Evolutionary conservation across 805 yeast species (phyloP).

Genomic region (Saccharomyces jurei): DNA sequence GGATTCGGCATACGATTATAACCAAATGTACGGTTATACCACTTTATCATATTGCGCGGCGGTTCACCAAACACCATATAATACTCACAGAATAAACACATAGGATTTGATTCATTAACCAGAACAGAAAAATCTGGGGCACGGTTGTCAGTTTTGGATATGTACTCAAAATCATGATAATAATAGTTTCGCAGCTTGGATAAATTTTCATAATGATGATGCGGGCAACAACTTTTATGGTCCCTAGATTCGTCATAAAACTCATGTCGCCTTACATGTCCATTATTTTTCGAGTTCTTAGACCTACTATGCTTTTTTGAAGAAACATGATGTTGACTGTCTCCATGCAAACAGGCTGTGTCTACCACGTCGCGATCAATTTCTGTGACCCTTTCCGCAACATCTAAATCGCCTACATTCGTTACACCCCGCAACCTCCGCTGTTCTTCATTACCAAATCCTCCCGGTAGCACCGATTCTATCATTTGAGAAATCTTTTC

Average conservation of each 20-base stretch:
- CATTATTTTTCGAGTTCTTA: not conserved
- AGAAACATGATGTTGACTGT: not conserved
- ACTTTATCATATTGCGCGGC: conserved; percentile 43
- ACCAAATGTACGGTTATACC: conserved; percentile 35
- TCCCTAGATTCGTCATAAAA: not conserved
- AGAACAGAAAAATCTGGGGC: conserved; percentile 23
- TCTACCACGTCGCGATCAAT: not conserved
- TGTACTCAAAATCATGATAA: conserved; percentile 16
- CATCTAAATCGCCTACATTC: conserved; percentile 19
- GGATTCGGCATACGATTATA: conserved; percentile 16
- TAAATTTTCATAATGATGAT: conserved; percentile 4
- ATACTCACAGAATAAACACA: conserved; percentile 47
- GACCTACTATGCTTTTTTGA: not conserved
- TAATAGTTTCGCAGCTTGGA: conserved; percentile 6
- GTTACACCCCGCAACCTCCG: conserved; percentile 23
- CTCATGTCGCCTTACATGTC: not conserved
- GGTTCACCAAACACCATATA: conserved; percentile 43
- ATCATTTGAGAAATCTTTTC: conserved; percentile 24
- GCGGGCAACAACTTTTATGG: conserved; percentile 7
- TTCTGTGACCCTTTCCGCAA: conserved; percentile 13
- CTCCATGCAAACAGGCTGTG: not conserved
- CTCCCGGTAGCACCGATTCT: conserved; percentile 25
- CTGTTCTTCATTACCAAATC: conserved; percentile 20
- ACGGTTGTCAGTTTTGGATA: conserved; percentile 2
- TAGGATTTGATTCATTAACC: conserved; percentile 15